Evolutionary conservation across 495 filamentous ascomycete genomes (phyloP), one percentile per base, ranked within the genome.

Genomic region (Aspergillus nanangensis): DNA sequence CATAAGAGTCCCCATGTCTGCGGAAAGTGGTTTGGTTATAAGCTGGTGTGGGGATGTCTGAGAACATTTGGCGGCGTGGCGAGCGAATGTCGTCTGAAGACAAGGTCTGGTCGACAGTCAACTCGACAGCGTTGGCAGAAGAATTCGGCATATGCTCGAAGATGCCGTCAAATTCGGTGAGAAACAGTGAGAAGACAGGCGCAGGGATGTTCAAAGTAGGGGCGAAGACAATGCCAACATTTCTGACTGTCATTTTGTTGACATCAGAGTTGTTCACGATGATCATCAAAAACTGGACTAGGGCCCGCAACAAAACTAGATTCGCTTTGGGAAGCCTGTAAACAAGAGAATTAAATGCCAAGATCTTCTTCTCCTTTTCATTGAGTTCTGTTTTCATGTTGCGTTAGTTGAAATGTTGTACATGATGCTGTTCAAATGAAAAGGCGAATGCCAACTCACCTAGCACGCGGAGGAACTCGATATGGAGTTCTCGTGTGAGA

Each of bases 161-260:
- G 36, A 98, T 92, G 31, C 75, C 75, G 52, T 87, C 76, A 57
- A 87, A 95, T 53, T 97, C 90, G 41, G 92, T 90, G 25, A 98
- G 77, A 65, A 98, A 93, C 67, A 90, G 75, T 2, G 90, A 90
- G 56, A 98, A 95, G 5, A 98, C 86, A 13, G 94, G 91, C 1
- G 90, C 89, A 0, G 94, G 91, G 32, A 98, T 96, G 65, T 97
- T 97, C 24, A 97, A 77, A 1, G 94, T 97, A 2, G 93, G 93
- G n/a, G 94, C 93, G 66, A 97, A 98, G 44, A 97, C 91, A 50
- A 98, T 98, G 53, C 93, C 90, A 40, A 98, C 90, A 63, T 98
- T 98, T 31, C 93, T 81, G 42, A 96, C 88, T 4, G 85, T 95
- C 93, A 98, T 98, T 72, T 96, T 97, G 70, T 98, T 98, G 54